These are phyloP conservation scores for Clohesyomyces aquaticus DNA, from an alignment of 495 filamentous ascomycete genomes.

Conservation along the genomic window DNA sequence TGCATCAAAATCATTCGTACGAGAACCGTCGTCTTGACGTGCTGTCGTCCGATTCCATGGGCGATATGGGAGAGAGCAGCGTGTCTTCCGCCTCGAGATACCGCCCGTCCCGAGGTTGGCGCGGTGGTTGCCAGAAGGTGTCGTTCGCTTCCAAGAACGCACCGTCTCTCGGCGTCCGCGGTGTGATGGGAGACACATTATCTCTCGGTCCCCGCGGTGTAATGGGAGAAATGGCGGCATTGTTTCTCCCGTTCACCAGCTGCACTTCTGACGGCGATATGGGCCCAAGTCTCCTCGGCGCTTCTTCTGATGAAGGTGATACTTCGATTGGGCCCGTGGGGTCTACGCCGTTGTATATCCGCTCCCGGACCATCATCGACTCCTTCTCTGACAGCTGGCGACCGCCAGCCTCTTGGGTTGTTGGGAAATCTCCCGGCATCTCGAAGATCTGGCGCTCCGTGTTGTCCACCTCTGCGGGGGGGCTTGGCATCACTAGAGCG, in stretches of 20 bases:
- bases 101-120: constrained; percentile 25
- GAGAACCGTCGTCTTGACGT: constrained; percentile 38
- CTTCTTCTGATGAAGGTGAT: constrained; percentile 26
- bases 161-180: constrained; percentile 31
- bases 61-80: constrained; percentile 39
- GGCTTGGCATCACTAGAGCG: constrained; percentile 28
- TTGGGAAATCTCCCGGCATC: constrained; percentile 47
- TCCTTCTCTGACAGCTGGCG: constrained; percentile 47
- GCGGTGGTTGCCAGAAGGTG: constrained; percentile 35
- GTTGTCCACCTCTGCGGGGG: constrained; percentile 39
- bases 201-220: constrained; percentile 34
- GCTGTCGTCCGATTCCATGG: constrained; percentile 24
- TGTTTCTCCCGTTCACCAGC: constrained; percentile 27
- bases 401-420: constrained; percentile 44
- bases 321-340: constrained; percentile 14
- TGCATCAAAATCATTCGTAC: constrained; percentile 37
- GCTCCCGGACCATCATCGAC: constrained; percentile 45
- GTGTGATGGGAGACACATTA: constrained; percentile 27
- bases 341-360: constrained; percentile 47
- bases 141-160: constrained; percentile 30
- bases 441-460: constrained; percentile 46
- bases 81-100: constrained; percentile 33
- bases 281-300: constrained; percentile 27
- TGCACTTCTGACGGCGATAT: constrained; percentile 34
- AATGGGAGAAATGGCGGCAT: constrained; percentile 17